These are phyloP conservation scores for Lantana camara DNA, from an alignment of 257 asterid genomes.

Conservation along the genomic window DNA sequence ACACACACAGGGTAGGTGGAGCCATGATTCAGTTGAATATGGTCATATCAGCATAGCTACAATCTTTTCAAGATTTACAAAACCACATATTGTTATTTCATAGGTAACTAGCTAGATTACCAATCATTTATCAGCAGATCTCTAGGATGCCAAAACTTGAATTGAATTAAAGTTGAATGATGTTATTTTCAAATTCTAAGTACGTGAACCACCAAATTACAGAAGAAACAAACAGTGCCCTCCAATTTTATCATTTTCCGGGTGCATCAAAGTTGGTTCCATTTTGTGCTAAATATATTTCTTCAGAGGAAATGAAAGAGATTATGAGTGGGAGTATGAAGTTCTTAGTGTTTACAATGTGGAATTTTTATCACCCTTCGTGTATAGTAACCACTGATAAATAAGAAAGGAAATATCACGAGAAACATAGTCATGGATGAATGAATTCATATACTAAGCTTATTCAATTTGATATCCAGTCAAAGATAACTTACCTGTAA, in stretches of 20 bases:
- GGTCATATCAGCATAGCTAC: background rate
- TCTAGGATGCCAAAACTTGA: background rate
- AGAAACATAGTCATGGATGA: too few relatives aligned
- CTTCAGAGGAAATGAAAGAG: background rate
- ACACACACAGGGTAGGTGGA: background rate
- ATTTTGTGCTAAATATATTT: background rate
- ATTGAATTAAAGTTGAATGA: background rate
- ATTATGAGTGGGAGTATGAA: background rate
- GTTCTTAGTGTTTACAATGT: background rate
- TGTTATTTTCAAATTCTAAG: background rate
- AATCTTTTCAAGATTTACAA: background rate
- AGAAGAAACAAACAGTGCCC: background rate
- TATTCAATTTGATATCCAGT: too few relatives aligned
- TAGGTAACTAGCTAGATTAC: background rate
- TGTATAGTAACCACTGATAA: background rate
- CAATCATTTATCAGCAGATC: background rate
- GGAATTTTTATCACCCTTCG: background rate
- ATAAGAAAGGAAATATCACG: background rate
- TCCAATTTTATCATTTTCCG: background rate
- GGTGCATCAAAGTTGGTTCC: background rate
- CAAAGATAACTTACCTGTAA: slow-evolving; percentile 56
- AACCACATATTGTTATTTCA: background rate
- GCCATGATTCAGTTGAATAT: background rate
- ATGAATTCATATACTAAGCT: too few relatives aligned
- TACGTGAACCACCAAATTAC: background rate